A percentile compares a stretch with the other conserved stretches of the same genome.
These are phyloP conservation scores for Calycina herbarum DNA, from an alignment of 2,329 filamentous ascomycete genomes.

Conservation along the genomic window DNA sequence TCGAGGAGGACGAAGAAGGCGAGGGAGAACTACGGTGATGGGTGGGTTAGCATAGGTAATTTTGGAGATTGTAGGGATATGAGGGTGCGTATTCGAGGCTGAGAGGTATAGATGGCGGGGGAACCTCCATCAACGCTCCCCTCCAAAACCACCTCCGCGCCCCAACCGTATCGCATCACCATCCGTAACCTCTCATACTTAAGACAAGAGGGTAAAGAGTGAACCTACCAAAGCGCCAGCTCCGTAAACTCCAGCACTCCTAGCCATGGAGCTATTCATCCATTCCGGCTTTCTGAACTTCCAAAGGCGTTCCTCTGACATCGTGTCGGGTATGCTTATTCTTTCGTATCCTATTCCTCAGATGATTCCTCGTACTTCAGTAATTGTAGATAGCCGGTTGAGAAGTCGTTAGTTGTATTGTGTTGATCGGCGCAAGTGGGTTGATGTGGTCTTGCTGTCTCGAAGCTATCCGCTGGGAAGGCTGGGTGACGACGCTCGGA, in stretches of 20 bases:
- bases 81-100: neutral
- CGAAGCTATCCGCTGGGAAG: neutral
- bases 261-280: slow-evolving; percentile 64
- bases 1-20: slow-evolving; percentile 70
- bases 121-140: neutral
- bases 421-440: slow-evolving; percentile 5
- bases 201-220: neutral
- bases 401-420: neutral
- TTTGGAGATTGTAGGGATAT: neutral
- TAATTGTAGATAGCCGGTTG: neutral
- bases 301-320: slow-evolving; percentile 67
- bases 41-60: neutral
- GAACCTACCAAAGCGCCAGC: slow-evolving; percentile 61
- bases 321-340: slow-evolving; percentile 32
- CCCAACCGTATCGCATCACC: neutral
- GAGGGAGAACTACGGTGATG: slow-evolving; percentile 53
- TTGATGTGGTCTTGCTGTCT: slow-evolving; percentile 6
- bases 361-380: too few relatives aligned
- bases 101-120: slow-evolving; percentile 1
- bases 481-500: neutral
- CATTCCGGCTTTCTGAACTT: slow-evolving; percentile 67
- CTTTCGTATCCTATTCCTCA: neutral
- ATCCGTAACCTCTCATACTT: neutral
- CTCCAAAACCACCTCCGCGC: neutral
- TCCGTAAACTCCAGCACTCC: slow-evolving; percentile 62